Conservation (phyloP, 192 early-diverging fungal genomes). For the Coemansia sp. region DNA sequence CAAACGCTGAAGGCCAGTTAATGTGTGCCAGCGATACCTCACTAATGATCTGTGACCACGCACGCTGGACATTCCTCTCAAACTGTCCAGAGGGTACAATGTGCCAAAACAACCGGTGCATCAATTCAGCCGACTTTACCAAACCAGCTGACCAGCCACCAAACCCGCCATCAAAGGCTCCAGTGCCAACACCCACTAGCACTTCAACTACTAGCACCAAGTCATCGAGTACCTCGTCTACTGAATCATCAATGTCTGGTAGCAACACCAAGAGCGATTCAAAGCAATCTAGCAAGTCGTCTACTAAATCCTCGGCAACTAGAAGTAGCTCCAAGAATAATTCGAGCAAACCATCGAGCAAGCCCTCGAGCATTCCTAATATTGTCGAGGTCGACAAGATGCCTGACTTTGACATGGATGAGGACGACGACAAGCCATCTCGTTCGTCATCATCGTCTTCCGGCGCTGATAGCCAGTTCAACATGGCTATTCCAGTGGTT, state of each 20-base stretch:
- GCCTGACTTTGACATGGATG: not conserved
- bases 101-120: conserved; percentile 4
- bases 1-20: not conserved
- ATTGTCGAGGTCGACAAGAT: not conserved
- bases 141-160: not conserved
- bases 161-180: not conserved
- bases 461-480: not conserved
- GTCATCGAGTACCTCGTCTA: not conserved
- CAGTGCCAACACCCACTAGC: not conserved
- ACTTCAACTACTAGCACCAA: not conserved
- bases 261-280: not conserved
- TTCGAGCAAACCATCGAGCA: not conserved
- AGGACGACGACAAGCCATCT: not conserved
- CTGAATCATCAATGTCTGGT: not conserved
- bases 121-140: not conserved
- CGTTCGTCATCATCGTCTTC: not conserved
- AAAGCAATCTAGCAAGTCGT: not conserved
- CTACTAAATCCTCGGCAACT: not conserved
- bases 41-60: not conserved
- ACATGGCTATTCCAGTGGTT: not conserved
- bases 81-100: conserved; percentile 9
- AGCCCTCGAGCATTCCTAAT: not conserved
- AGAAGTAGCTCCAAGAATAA: not conserved
- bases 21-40: not conserved
- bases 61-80: not conserved